Base-by-base conservation (phyloP, 306 rosid species). In the Canavalia ensiformis region DNA sequence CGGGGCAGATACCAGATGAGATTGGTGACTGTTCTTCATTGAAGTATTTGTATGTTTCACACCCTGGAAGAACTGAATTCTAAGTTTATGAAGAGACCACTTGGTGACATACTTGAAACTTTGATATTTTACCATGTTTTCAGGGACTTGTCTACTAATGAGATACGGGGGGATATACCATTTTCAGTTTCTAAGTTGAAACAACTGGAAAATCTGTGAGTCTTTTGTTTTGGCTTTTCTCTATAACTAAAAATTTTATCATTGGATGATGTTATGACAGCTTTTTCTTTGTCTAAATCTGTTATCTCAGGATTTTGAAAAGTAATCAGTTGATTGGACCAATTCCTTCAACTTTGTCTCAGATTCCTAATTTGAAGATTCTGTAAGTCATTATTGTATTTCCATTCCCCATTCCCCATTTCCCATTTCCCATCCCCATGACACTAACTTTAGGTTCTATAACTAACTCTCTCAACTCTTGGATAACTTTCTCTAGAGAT, bases 1-100 rank as follows among this genome's bases (percentile, higher is more conserved):
- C 99, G 0, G 99, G 99, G 75, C 99, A 96, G 86, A 96, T 96
- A 85, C 99, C 99, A n/a, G 99, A 94, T 78, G 98, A 96, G 94
- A 96, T 96, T 80, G 99, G 99, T 60, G 99, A 94, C 72, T 96
- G 99, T 76, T 87, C 92, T 28, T 88, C 94, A 11, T 81, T 96
- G 72, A 77, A 6, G 81, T 87, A 34, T 87, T 64, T 96, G 99
- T 96, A 87, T 80, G 94, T 84, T 77, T 31, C 71, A 49, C 29
- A 30, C 41, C 34, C 6, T 5, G 3, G 31, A 76, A 78, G 49
- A 71, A 44, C 1, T 55, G n/a, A 60, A 8, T 72, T 63, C 52
- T 42, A 18, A 18, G 39, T 51, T 81, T 59, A 41, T 76, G 37
- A 4, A 72, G 57, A 2, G 28, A 74, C 44, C n/a, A 47, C 50